Evolutionary conservation across 2,329 filamentous ascomycete genomes (phyloP).

Genomic region (Fusarium concolor): DNA sequence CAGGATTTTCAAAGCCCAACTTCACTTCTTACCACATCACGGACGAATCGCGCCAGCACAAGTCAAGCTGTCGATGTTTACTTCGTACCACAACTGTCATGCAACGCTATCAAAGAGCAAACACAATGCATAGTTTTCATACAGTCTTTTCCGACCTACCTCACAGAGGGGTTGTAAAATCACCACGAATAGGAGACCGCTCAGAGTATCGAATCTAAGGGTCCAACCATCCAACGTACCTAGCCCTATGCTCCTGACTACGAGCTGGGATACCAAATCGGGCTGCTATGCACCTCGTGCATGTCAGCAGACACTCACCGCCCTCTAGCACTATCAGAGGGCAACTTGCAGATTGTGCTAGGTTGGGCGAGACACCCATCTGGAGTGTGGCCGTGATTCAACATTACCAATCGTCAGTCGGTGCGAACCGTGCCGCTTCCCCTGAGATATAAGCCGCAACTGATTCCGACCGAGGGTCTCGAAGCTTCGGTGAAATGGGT

Average conservation of each 20-base stretch:
- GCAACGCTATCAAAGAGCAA: background rate
- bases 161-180: constrained; percentile 7
- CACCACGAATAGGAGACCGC: background rate
- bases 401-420: background rate
- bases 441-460: constrained; percentile 16
- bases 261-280: background rate
- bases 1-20: background rate
- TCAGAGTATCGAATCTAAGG: constrained; percentile 17
- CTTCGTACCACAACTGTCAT: background rate
- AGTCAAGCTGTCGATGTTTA: background rate
- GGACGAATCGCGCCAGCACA: too few species aligned
- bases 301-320: constrained; percentile 40
- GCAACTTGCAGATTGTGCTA: constrained; percentile 26
- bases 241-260: constrained; percentile 3
- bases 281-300: constrained; percentile 26
- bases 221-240: constrained; percentile 22
- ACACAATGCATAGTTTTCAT: background rate
- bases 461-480: constrained; percentile 4
- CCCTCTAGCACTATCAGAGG: constrained; percentile 20
- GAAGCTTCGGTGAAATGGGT: background rate
- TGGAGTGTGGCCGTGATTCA: background rate
- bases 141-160: constrained; percentile 23
- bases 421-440: constrained; percentile 22
- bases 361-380: constrained; percentile 10
- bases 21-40: background rate